Evolutionary conservation across 345 rosid species (phyloP), one percentile per base, ranked within the genome.

Genomic region (Combretum micranthum): DNA sequence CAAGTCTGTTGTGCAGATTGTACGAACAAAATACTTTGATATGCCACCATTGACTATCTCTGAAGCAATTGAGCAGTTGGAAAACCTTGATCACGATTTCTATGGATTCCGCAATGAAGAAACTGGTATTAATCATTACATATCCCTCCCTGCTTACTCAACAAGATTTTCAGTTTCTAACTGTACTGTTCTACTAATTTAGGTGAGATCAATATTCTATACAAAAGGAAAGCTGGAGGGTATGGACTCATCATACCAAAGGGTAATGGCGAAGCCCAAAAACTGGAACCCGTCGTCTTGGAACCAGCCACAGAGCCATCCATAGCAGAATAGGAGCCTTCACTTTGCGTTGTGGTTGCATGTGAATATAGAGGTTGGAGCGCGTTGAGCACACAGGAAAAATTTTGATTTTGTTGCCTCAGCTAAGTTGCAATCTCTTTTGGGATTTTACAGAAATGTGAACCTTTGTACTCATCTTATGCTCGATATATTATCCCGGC

Each of bases 61-160:
- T 17, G 98, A 92, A 65, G 98, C 96, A 20, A 72, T 84, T 3
- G 93, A 84, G 82, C 98, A 88, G 84, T 77, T 88, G 68, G 91
- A 92, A 60, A 74, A 79, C 64, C 80, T 92, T 42, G 79, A 75
- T 66, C 98, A 92, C 4, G 96, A 86, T 62, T 92, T 92, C 72
- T 92, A 88, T 59, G 96, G 83, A 54, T 92, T 88, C 67, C 77
- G 84, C 47, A 84, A 88, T 44, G 95, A 88, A 77, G 93, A 84
- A 72, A 92, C 96, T 2, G 93, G 98, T 92, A 80, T 56, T 74
- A 57, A 4, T 42, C 32, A n/a, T 16, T 20, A 26, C 15, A 20
- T 15, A 2, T 26, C 22, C 13, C 57, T n/a, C n/a, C n/a, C n/a
- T n/a, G 13, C 17, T 46, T 25, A 51, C n/a, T 10, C 52, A 3